phyloP scores from a whole-genome alignment of 768 basidiomycete genomes.

The Cystofilobasidium ferigula region DNA sequence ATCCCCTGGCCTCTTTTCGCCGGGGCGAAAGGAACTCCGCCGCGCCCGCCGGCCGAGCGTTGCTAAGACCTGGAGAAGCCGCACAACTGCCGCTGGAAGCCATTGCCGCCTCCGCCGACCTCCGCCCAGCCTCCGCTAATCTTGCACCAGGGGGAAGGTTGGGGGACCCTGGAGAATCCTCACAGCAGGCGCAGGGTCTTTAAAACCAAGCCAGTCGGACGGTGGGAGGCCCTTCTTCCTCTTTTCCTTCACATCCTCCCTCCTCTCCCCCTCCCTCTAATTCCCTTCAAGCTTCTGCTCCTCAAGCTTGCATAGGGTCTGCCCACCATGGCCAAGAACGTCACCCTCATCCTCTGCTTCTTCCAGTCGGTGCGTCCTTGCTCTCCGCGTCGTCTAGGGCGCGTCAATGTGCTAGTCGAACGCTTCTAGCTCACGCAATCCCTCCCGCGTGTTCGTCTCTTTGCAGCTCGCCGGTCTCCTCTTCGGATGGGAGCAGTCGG shows the following conservation, averaged over 20 bases:
- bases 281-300: neutral
- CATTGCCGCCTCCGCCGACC: too few relatives aligned
- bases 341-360: slow-evolving; percentile 26
- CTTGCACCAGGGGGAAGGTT: too few relatives aligned
- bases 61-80: too few relatives aligned
- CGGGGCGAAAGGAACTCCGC: too few relatives aligned
- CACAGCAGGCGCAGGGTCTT: too few relatives aligned
- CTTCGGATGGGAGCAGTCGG: slow-evolving; percentile 26
- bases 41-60: too few relatives aligned
- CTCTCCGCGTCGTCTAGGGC: too few relatives aligned
- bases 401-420: too few relatives aligned
- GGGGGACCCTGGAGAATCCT: too few relatives aligned
- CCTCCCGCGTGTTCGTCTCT: neutral
- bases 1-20: too few relatives aligned
- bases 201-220: neutral
- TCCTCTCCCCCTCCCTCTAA: neutral
- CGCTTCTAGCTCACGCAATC: neutral
- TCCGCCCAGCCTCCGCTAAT: too few relatives aligned
- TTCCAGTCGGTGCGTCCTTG: slow-evolving; percentile 19
- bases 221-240: neutral
- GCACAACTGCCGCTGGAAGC: too few relatives aligned
- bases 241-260: neutral
- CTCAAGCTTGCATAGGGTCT: neutral
- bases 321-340: slow-evolving; percentile 10
- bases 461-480: slow-evolving; percentile 22